A percentile compares a stretch with the other conserved stretches of the same genome.
Conservation (phyloP, 495 filamentous ascomycete genomes). For the Chaetomium fimeti region DNA sequence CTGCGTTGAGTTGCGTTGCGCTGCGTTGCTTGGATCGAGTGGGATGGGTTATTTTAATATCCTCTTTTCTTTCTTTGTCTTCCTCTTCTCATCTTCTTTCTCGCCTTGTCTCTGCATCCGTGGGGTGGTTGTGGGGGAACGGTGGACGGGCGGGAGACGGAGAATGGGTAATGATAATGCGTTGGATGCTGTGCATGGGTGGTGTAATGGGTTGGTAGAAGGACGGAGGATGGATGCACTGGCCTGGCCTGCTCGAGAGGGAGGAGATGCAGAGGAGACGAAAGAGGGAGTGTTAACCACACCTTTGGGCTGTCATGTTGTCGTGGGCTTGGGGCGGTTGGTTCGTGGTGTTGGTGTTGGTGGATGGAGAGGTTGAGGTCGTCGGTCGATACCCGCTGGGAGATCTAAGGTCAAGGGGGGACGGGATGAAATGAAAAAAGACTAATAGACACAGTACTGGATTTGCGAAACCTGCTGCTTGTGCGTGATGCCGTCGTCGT, state of each 20-base stretch:
- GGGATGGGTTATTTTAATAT: no score
- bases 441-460: neutral
- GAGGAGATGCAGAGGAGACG: no score
- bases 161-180: slow-evolving; percentile 13
- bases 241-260: neutral
- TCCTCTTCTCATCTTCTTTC: no score
- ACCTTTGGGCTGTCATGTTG: neutral
- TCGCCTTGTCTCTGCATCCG: neutral
- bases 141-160: neutral
- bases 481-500: no score
- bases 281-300: neutral
- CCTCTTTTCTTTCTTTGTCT: no score
- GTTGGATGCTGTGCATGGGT: neutral
- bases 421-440: neutral
- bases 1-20: neutral
- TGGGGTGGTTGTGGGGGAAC: neutral
- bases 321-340: neutral
- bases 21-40: no score
- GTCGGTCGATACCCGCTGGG: neutral
- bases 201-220: neutral
- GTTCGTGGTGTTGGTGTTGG: neutral
- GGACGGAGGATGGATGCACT: neutral
- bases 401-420: neutral
- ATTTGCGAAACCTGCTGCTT: neutral
- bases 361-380: neutral